Base-by-base conservation (phyloP, 2,329 filamentous ascomycete genomes). In the Scortechinia acanthostroma region DNA sequence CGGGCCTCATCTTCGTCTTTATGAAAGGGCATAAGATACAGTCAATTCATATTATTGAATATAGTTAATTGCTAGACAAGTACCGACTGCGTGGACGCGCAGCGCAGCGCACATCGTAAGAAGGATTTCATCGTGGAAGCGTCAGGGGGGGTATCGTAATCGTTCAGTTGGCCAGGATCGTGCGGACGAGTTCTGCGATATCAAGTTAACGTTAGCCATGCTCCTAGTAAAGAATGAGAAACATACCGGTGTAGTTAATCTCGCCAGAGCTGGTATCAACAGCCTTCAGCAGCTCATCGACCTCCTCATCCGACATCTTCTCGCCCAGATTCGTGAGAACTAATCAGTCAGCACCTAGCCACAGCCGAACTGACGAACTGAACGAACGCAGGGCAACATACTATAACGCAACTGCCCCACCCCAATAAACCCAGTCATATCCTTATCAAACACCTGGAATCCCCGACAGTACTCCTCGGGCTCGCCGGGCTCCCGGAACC, bases 391-490 rank as follows among this genome's bases (percentile, higher is more conserved):
- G n/a, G 25, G 25, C 10, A 30, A 19, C 35, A 17, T 19, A 40
- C 35, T 40, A 59, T 86, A 86, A 58, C 81, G 74, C 57, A 86
- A 69, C 61, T 86, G 81, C 42, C 81, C 81, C 47, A 85, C 81
- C 19, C 81, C 81, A 58, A 86, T 84, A 62, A 81, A 84, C 3
- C 82, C 82, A 21, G 77, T 82, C 65, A 82, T 70, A 54, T 86
- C 81, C 61, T 86, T 86, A 63, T 86, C 81, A 55, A 86, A 86
- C 33, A 86, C 81, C 60, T 86, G 81, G 64, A 86, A 86, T 28
- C 81, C 81, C 46, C 80, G 76, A 54, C 80, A 83, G 60, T 86
- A 86, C 58, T 85, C 80, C 57, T 85, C 80, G 14, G 81, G 80
- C 60, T 84, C 79, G 52, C 81, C 81, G 6, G 82, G 81, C 51